Evolutionary conservation across 2,329 filamentous ascomycete genomes (phyloP), one percentile per base, ranked within the genome.

Genomic region (Aspergillus arachidicola): DNA sequence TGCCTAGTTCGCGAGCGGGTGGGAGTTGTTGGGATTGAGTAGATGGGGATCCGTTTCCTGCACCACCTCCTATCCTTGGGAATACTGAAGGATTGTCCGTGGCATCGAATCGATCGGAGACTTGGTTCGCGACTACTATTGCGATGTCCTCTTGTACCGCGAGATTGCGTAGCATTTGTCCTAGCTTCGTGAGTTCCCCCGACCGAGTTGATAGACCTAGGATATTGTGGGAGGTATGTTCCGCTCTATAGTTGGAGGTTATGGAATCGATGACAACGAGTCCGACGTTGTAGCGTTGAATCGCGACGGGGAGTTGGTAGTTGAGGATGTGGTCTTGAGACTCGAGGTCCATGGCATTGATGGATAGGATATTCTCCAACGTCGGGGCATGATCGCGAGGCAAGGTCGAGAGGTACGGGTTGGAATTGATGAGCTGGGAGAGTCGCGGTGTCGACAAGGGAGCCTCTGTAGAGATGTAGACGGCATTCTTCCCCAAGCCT

Each of bases 401-500:
- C 19, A 86, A 73, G 26, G 70, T 71, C 30, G 76, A 76, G 62
- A 96, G 83, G 57, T 83, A 73, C 0, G 90, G 88, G 75, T 96
- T 88, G 53, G 82, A 82, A 28, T 82, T 76, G 1, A 97, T 85
- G 66, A 99, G 88, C 77, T 98, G 93, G 0, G 87, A 81, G 0
- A 99, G 87, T 23, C 95, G 91, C 3, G 82, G 86, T 6, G 94
- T 98, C 23, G 93, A 89, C 2, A 99, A 86, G 0, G 91, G 84
- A 0, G 93, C 89, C 80, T 99, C 95, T 50, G 95, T 98, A 1
- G 94, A 96, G 72, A 99, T 91, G 82, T 99, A 99, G 41, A 99
- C 84, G 0, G 92, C 90, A n/a, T 88, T 85, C 64, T 88, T 88
- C 43, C 86, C 86, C 0, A 93, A 84, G 6, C 92, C 93, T 48